phyloP scores from a whole-genome alignment of 495 filamentous ascomycete genomes.

The Penicillium fimorum region DNA sequence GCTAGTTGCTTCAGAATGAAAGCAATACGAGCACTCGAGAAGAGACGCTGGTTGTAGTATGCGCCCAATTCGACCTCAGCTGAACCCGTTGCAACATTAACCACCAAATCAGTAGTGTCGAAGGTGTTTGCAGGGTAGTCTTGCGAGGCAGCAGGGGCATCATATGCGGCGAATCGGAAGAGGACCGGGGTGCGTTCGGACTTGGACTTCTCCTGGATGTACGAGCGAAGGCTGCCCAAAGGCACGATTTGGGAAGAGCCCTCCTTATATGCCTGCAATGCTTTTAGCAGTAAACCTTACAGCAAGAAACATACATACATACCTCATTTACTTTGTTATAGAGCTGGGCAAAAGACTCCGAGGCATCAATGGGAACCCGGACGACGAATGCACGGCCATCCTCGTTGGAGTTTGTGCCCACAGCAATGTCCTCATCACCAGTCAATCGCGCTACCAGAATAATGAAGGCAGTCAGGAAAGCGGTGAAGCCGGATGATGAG shows the following conservation, averaged over 20 bases:
- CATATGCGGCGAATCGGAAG: conserved; percentile 51
- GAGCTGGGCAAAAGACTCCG: conserved; percentile 44
- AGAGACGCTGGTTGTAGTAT: conserved; percentile 52
- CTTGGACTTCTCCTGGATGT: conserved; percentile 47
- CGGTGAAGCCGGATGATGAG: conserved; percentile 42
- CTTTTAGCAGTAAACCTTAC: conserved; percentile 4
- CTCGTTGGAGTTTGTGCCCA: conserved; percentile 46
- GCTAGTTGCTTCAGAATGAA: conserved; percentile 47
- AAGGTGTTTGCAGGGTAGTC: conserved; percentile 47
- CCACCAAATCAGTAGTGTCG: conserved; percentile 47
- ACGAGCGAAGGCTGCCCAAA: conserved; percentile 42
- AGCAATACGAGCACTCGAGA: conserved; percentile 48
- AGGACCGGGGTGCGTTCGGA: conserved; percentile 42
- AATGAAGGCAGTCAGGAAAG: conserved; percentile 48
- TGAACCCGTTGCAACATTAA: conserved; percentile 40
- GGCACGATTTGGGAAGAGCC: conserved; percentile 49
- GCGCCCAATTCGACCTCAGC: conserved; percentile 42
- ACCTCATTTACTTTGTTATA: conserved; percentile 50
- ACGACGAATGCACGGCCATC: conserved; percentile 51
- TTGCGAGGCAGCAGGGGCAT: conserved; percentile 47
- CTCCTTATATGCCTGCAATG: conserved; percentile 37
- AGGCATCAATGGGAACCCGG: conserved; percentile 39
- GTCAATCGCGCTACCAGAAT: conserved; percentile 50
- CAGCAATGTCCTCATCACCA: conserved; percentile 53
- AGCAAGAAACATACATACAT: conserved; percentile 2